phyloP scores from a whole-genome alignment of 2,329 filamentous ascomycete species.

The Ceratocystiopsis sp. region DNA sequence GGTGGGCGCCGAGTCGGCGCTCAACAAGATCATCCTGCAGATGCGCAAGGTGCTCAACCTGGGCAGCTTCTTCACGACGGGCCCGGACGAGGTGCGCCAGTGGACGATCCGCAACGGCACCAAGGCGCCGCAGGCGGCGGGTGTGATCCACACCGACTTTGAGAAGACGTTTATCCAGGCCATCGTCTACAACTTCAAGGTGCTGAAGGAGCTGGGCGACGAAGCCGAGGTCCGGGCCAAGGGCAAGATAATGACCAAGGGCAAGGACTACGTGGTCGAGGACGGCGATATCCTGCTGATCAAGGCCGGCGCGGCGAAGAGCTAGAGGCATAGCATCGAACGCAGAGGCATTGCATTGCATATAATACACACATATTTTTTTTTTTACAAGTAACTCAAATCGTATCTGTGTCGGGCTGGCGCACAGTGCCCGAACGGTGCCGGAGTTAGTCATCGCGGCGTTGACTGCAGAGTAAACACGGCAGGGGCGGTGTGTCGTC shows the following conservation, averaged over 20 bases:
- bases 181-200: conserved; percentile 77
- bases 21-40: conserved; percentile 79
- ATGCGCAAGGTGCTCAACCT: conserved; percentile 90
- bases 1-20: conserved; percentile 67
- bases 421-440: too few species aligned
- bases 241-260: conserved; percentile 96
- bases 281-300: conserved; percentile 74
- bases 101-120: conserved; percentile 94
- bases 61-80: conserved; percentile 92
- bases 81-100: conserved; percentile 89
- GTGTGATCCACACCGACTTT: conserved; percentile 96
- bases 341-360: too few species aligned
- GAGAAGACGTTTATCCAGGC: conserved; percentile 99
- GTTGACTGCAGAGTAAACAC: too few species aligned
- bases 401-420: too few species aligned
- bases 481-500: too few species aligned
- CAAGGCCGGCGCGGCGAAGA: conserved; percentile 75
- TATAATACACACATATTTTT: too few species aligned
- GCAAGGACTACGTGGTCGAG: conserved; percentile 86
- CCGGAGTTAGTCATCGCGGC: too few species aligned
- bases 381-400: too few species aligned
- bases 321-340: conserved; percentile 19
- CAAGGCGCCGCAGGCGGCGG: conserved; percentile 93
- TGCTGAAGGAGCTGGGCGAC: conserved; percentile 72
- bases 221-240: conserved; percentile 75